phyloP scores from a whole-genome alignment of 1,284 basidiomycete species.

The Cutaneotrichosporon curvatum region DNA sequence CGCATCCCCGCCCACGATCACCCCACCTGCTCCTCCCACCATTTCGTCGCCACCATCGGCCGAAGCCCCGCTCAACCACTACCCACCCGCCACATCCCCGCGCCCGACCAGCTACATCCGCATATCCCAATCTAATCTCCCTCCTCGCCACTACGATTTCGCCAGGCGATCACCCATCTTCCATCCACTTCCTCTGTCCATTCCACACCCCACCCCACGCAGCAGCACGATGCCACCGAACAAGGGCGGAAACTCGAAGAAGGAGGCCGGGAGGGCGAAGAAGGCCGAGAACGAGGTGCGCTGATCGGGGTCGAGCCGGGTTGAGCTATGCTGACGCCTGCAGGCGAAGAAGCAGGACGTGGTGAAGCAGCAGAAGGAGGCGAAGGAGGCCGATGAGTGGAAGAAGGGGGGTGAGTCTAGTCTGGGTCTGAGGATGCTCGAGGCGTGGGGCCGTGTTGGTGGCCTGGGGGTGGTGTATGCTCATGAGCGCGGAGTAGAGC shows the following conservation, averaged over 20 bases:
- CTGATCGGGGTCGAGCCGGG: too few species aligned
- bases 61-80: too few species aligned
- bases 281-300: slow-evolving; percentile 88
- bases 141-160: too few species aligned
- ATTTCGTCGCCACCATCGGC: too few species aligned
- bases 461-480: too few species aligned
- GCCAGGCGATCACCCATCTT: background rate
- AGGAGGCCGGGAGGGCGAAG: slow-evolving; percentile 76
- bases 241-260: slow-evolving; percentile 74
- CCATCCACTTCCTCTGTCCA: background rate
- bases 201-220: background rate
- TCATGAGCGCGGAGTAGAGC: too few species aligned
- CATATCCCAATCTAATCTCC: too few species aligned
- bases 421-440: too few species aligned
- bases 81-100: background rate
- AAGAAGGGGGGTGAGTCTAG: slow-evolving; percentile 56
- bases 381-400: slow-evolving; percentile 72
- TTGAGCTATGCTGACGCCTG: background rate
- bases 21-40: too few species aligned
- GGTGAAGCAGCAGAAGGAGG: slow-evolving; percentile 39
- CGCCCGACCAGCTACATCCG: too few species aligned
- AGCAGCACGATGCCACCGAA: slow-evolving; percentile 63
- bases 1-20: too few species aligned
- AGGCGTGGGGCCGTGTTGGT: too few species aligned
- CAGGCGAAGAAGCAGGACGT: slow-evolving; percentile 54